Base-by-base conservation (phyloP, 1,139 yeast species). In the Suhomyces bokatorum region DNA sequence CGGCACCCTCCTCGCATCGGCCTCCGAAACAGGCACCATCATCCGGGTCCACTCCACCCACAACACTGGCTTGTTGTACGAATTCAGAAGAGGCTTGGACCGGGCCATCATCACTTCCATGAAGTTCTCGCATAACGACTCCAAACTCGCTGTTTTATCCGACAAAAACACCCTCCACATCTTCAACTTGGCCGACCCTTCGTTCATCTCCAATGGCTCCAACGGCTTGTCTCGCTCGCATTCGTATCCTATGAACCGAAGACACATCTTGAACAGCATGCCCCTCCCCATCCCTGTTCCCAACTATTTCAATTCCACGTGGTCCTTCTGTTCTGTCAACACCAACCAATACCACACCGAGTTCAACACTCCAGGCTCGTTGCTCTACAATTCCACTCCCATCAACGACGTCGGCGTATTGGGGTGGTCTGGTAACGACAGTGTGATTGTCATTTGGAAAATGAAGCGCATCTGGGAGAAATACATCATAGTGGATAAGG, bases 151-250 rank as follows among this genome's bases (percentile, higher is more conserved):
- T 0, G 91, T 89, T 3, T 70, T 93, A 30, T 85, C 96, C 12
- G 97, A 89, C 64, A 93, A 93, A 61, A 85, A 81, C 54, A 93
- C 98, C 0, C 67, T 93, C 45, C 99, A 93, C 66, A 79, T 93
- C 6, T 93, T 82, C 65, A 86, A 84, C 56, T 67, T 84, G 29
- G 45, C 50, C 15, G 41, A 42, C 28, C 45, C 45, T 13, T 17
- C 38, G 5, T 37, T 51, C 22, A 24, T 49, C 16, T 46, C 47
- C 24, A 30, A 43, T 4, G 24, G 39, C 6, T 27, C 22, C 10
- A 39, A 22, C 5, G 42, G 37, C 6, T 29, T 41, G 24, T 14
- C 27, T 37, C 20, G 44, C 17, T 39, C 47, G 41, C 26, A 32
- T 14, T 29, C 48, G 4, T 37, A 39, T 8, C 60, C 59, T 4